These are phyloP conservation scores for Xylariaceae sp. DNA, from an alignment of 2,329 filamentous ascomycete genomes.

Conservation along the genomic window DNA sequence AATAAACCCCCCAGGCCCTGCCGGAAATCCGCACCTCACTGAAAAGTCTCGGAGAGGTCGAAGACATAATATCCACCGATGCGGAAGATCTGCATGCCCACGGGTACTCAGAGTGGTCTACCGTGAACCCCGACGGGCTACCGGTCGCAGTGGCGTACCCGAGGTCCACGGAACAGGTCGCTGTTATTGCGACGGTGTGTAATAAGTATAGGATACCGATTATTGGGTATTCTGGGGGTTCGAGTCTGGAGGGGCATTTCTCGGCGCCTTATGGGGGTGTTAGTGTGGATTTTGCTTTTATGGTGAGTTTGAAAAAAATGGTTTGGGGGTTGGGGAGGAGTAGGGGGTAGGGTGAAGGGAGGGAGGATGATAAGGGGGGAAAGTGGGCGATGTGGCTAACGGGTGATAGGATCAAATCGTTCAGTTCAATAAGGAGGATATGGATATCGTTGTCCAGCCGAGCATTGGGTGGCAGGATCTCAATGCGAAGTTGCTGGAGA, in stretches of 20 bases:
- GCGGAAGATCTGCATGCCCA: slow-evolving; percentile 58
- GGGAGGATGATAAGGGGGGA: too few relatives aligned
- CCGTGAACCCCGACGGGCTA: slow-evolving; percentile 55
- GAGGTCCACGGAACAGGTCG: slow-evolving; percentile 56
- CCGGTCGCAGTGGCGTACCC: slow-evolving; percentile 64
- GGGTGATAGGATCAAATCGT: slow-evolving; percentile 61
- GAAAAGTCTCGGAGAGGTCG: slow-evolving; percentile 30
- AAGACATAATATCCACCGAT: slow-evolving; percentile 60
- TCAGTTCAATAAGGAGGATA: slow-evolving; percentile 75
- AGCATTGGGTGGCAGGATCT: slow-evolving; percentile 89
- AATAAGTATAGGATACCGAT: slow-evolving; percentile 77
- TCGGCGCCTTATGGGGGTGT: slow-evolving; percentile 82
- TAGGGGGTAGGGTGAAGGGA: too few relatives aligned
- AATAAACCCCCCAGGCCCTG: slow-evolving; percentile 44
- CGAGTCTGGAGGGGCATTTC: slow-evolving; percentile 86
- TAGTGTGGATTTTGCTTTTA: slow-evolving; percentile 82
- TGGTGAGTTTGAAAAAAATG: slow-evolving; percentile 41
- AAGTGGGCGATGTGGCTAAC: background rate
- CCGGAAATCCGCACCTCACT: slow-evolving; percentile 48
- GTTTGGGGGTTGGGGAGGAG: too few relatives aligned
- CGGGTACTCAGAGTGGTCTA: slow-evolving; percentile 67
- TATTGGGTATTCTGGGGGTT: slow-evolving; percentile 81
- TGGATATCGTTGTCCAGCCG: slow-evolving; percentile 91
- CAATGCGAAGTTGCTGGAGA: slow-evolving; percentile 66
- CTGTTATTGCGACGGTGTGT: slow-evolving; percentile 63